phyloP scores from a whole-genome alignment of 305 asterid species.

The Fraxinus sp. region DNA sequence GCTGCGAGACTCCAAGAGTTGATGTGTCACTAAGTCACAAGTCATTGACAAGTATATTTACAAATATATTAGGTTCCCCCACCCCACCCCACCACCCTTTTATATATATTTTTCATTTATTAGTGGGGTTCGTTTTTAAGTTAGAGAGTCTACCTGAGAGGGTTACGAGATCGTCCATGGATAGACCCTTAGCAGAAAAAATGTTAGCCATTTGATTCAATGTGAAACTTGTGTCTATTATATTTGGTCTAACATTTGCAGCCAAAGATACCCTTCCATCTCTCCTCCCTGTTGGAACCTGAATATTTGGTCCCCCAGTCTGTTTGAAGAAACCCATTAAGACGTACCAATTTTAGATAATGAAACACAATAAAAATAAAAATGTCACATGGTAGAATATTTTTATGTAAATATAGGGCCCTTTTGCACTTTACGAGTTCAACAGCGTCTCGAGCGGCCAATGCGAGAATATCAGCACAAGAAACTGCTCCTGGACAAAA shows the following conservation, averaged over 20 bases:
- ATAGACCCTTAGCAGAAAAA: slow-evolving; percentile 60
- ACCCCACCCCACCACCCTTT: not conserved
- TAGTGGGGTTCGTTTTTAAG: not conserved
- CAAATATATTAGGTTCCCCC: not conserved
- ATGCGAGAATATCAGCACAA: slow-evolving; percentile 74
- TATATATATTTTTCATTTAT: not conserved
- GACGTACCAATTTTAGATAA: not conserved
- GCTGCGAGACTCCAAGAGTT: not conserved
- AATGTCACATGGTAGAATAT: not conserved
- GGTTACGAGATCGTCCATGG: slow-evolving; percentile 66
- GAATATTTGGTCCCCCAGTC: slow-evolving; percentile 70
- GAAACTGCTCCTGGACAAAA: slow-evolving; percentile 72
- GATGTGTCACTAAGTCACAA: not conserved
- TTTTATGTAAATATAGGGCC: not conserved
- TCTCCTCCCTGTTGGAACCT: slow-evolving; percentile 68
- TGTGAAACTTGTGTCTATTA: slow-evolving; percentile 71
- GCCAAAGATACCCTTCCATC: slow-evolving; percentile 58
- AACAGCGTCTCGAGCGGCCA: slow-evolving; percentile 81
- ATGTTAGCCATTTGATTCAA: slow-evolving; percentile 54
- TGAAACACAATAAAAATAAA: not conserved
- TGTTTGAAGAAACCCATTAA: slow-evolving; percentile 18
- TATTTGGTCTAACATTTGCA: slow-evolving; percentile 68
- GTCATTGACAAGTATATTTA: not conserved
- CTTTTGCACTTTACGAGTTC: slow-evolving; percentile 42
- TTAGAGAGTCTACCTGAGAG: slow-evolving; percentile 55